A percentile compares a stretch with the other conserved stretches of the same genome.
These are phyloP conservation scores for Globisporangium sylvaticum DNA, from an alignment of 352 stramenopile species.

Conservation along the genomic window DNA sequence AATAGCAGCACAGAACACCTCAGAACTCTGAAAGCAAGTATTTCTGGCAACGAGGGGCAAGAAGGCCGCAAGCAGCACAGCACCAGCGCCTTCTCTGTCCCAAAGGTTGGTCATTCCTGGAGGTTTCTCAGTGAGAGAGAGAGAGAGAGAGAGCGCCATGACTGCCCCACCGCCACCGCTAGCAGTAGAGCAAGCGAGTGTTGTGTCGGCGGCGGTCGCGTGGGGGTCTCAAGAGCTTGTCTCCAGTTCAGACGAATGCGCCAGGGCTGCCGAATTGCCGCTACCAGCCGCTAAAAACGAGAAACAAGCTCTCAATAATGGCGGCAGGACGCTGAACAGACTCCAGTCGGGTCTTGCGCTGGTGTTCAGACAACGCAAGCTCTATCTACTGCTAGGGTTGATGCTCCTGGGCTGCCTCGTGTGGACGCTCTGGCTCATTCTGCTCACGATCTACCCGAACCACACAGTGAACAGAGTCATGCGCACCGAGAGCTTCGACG, in stretches of 20 bases:
- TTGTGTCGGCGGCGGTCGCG: neutral
- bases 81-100: neutral
- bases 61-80: neutral
- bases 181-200: neutral
- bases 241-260: neutral
- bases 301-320: neutral
- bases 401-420: neutral
- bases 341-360: neutral
- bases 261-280: neutral
- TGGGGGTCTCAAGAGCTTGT: neutral
- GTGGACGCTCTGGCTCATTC: slow-evolving; percentile 34
- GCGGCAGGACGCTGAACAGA: neutral
- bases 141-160: neutral
- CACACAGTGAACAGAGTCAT: slow-evolving; percentile 32
- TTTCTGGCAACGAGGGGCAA: neutral
- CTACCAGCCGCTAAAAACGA: neutral
- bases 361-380: neutral
- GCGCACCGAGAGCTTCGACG: slow-evolving; percentile 26
- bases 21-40: neutral
- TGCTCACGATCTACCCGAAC: slow-evolving; percentile 26
- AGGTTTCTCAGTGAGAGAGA: neutral
- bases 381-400: neutral
- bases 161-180: neutral
- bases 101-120: neutral
- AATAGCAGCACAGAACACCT: neutral